Evolutionary conservation across 306 rosid species (phyloP).

Genomic region (Mimosa pudica): DNA sequence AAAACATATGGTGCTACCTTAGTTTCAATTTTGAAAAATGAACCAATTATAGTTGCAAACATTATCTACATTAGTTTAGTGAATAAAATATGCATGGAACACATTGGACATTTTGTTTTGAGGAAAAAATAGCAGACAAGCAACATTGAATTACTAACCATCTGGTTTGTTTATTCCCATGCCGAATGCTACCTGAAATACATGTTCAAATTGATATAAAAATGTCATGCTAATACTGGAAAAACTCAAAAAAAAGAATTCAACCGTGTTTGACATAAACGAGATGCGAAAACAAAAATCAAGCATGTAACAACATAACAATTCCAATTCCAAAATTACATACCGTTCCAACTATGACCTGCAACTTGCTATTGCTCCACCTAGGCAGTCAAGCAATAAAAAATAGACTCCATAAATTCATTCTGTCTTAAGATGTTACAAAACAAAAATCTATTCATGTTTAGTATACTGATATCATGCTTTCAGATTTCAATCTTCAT

Average conservation of each 20-base stretch:
- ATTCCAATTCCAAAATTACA: conserved; percentile 38
- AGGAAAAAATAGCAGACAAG: not conserved
- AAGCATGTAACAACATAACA: conserved; percentile 10
- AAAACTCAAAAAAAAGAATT: conserved; percentile 24
- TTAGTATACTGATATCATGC: too few species aligned
- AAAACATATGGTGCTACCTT: not conserved
- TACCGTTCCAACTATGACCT: conserved; percentile 94
- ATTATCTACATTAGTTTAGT: not conserved
- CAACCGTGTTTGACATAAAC: not conserved
- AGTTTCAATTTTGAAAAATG: conserved; percentile 17
- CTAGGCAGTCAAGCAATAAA: conserved; percentile 48
- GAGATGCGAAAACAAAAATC: conserved; percentile 4
- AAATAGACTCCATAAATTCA: conserved; percentile 24
- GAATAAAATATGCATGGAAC: not conserved
- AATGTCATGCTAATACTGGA: conserved; percentile 2
- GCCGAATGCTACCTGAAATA: conserved; percentile 94
- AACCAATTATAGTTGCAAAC: conserved; percentile 33
- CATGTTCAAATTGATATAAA: conserved; percentile 24
- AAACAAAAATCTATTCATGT: conserved; percentile 10
- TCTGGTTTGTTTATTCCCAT: conserved; percentile 99
- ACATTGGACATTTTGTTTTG: not conserved
- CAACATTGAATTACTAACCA: conserved; percentile 60
- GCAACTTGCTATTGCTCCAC: conserved; percentile 87
- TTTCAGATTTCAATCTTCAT: too few species aligned
- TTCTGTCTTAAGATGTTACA: conserved; percentile 10